phyloP scores from a whole-genome alignment of 805 yeast species.

The Ogataea populi-albae region DNA sequence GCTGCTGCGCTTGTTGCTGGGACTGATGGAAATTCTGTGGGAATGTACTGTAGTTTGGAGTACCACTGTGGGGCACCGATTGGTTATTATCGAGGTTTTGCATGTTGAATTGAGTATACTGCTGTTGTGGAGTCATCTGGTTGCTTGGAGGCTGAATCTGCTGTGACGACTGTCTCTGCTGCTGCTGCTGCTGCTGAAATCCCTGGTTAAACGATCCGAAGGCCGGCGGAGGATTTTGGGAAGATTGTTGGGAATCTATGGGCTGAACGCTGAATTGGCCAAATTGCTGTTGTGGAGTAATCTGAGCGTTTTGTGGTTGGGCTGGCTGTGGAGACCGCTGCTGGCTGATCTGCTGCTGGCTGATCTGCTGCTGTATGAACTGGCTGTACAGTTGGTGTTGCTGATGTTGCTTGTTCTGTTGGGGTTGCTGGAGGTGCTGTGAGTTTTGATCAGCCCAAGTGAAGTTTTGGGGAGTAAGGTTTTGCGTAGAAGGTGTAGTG shows the following conservation, averaged over 20 bases:
- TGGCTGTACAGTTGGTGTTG: conserved; percentile 15
- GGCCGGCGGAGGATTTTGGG: conserved; percentile 28
- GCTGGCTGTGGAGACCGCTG: conserved; percentile 17
- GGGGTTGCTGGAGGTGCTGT: conserved; percentile 10
- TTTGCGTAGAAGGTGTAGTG: conserved; percentile 11
- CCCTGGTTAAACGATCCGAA: conserved; percentile 27
- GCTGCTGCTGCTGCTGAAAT: conserved; percentile 17
- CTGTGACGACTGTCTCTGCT: conserved; percentile 8
- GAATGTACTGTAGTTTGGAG: too few relatives aligned
- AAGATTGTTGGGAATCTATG: conserved; percentile 28
- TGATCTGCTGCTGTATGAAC: conserved; percentile 24
- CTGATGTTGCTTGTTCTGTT: conserved; percentile 12
- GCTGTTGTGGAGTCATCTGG: conserved; percentile 17
- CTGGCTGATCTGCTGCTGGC: conserved; percentile 18
- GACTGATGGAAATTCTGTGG: too few relatives aligned
- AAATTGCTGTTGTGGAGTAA: conserved; percentile 18
- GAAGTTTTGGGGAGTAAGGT: too few relatives aligned
- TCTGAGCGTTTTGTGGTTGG: conserved; percentile 13
- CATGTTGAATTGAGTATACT: conserved; percentile 8
- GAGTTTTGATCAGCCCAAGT: too few relatives aligned
- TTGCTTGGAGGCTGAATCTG: conserved; percentile 11
- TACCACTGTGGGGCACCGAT: neutral
- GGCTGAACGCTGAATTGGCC: conserved; percentile 11
- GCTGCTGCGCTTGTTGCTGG: conserved; percentile 17
- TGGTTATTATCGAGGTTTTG: neutral